A percentile compares a stretch with the other conserved stretches of the same genome.
Evolutionary conservation across 257 asterid genomes (phyloP).

Genomic region (Lithospermum erythrorhizon): DNA sequence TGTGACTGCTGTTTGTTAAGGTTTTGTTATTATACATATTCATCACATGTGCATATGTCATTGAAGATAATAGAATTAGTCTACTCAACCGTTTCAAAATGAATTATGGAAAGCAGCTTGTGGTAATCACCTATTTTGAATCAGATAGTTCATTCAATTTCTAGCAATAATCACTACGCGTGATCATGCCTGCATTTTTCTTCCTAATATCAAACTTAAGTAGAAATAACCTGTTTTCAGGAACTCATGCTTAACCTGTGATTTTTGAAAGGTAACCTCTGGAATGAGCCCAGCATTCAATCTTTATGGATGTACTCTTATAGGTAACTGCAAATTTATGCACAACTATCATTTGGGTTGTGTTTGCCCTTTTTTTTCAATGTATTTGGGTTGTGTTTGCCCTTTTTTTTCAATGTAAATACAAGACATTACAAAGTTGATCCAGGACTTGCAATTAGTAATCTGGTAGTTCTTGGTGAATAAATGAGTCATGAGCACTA

Average conservation of each 20-base stretch:
- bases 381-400: background rate
- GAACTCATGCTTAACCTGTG: conserved; percentile 7
- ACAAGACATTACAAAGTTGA: no score
- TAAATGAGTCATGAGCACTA: no score
- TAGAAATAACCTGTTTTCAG: background rate
- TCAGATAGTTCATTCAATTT: background rate
- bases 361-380: no score
- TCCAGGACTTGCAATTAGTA: no score
- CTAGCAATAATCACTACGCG: background rate
- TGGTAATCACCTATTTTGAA: background rate
- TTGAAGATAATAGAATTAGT: no score
- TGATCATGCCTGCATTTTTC: background rate
- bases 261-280: conserved; percentile 57
- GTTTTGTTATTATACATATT: no score
- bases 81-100: background rate
- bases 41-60: no score
- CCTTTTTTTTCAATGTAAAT: no score
- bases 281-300: conserved; percentile 91
- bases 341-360: background rate
- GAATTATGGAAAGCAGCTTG: background rate
- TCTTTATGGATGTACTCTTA: conserved; percentile 65
- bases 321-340: conserved; percentile 32
- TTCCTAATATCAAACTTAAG: background rate
- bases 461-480: no score
- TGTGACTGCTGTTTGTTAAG: no score